Evolutionary conservation across 1,284 basidiomycete species (phyloP).

Genomic region (Lentinula novae-zelandiae): DNA sequence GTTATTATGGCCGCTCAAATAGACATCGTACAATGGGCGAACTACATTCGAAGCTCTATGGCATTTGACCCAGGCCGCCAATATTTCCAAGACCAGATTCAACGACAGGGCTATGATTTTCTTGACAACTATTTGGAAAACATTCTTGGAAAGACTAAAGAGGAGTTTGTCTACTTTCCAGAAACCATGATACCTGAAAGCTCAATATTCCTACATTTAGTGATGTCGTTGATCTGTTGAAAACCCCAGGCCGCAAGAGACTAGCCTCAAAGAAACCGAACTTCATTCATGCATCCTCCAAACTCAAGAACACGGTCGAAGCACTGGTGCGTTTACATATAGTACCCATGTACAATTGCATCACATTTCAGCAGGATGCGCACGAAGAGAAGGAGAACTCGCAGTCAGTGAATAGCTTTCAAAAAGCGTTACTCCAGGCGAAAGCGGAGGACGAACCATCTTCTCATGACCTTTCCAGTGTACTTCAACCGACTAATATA

Average conservation of each 20-base stretch:
- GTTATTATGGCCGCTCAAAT: constrained; percentile 30
- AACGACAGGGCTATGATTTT: constrained; percentile 70
- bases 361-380: constrained; percentile 25
- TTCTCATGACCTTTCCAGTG: neutral
- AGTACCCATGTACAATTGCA: neutral
- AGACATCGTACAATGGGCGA: constrained; percentile 59
- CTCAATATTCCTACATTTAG: constrained; percentile 30
- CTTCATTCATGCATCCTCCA: constrained; percentile 31
- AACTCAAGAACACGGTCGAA: constrained; percentile 39
- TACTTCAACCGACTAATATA: neutral
- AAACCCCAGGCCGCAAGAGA: constrained; percentile 75
- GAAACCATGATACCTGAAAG: neutral
- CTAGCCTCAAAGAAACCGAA: constrained; percentile 48
- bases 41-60: constrained; percentile 63
- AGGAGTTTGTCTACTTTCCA: constrained; percentile 46
- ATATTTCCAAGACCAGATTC: constrained; percentile 67
- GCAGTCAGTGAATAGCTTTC: constrained; percentile 45
- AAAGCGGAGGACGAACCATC: constrained; percentile 22
- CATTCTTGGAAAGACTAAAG: constrained; percentile 59
- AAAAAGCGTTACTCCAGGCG: constrained; percentile 43
- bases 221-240: constrained; percentile 74
- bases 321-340: constrained; percentile 39
- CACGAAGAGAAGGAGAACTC: constrained; percentile 36
- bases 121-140: constrained; percentile 74
- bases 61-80: constrained; percentile 66